Percentiles rank a stretch among this genome's conserved stretches.
Evolutionary conservation across 1,284 basidiomycete species (phyloP).

Genomic region (Singerocomus inundabilis): DNA sequence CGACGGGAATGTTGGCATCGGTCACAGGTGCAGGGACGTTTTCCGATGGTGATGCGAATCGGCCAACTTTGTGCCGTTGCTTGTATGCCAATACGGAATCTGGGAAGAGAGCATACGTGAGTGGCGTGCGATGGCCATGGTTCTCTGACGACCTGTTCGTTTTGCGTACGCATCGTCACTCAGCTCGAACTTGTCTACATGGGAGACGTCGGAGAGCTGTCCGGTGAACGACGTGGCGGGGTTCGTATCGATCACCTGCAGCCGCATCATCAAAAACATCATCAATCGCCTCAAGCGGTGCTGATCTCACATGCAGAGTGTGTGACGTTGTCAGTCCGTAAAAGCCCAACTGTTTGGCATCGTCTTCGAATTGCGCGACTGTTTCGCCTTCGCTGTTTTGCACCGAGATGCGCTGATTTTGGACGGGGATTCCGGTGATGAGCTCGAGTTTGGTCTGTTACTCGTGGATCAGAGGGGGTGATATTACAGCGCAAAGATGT

Average conservation of each 20-base stretch:
- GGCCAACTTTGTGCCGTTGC: conserved; percentile 84
- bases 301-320: conserved; percentile 62
- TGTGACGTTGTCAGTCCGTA: conserved; percentile 73
- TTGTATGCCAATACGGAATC: conserved; percentile 93
- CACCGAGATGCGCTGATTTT: conserved; percentile 68
- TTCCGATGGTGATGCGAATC: conserved; percentile 61
- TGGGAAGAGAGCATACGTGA: conserved; percentile 31
- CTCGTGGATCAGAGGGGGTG: neutral
- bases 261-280: no score
- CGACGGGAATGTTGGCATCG: conserved; percentile 50
- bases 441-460: conserved; percentile 83
- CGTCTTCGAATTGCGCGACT: conserved; percentile 61
- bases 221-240: conserved; percentile 73
- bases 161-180: conserved; percentile 81
- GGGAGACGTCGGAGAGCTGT: conserved; percentile 79
- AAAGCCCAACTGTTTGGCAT: conserved; percentile 64
- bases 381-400: conserved; percentile 57
- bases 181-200: conserved; percentile 93
- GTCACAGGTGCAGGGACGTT: conserved; percentile 10
- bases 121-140: neutral
- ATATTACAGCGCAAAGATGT: neutral
- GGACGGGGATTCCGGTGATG: conserved; percentile 85
- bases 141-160: conserved; percentile 56
- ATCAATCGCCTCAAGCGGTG: neutral
- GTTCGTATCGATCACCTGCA: conserved; percentile 76